phyloP scores from a whole-genome alignment of 345 rosid genomes.

The Bruguiera sexangula region DNA sequence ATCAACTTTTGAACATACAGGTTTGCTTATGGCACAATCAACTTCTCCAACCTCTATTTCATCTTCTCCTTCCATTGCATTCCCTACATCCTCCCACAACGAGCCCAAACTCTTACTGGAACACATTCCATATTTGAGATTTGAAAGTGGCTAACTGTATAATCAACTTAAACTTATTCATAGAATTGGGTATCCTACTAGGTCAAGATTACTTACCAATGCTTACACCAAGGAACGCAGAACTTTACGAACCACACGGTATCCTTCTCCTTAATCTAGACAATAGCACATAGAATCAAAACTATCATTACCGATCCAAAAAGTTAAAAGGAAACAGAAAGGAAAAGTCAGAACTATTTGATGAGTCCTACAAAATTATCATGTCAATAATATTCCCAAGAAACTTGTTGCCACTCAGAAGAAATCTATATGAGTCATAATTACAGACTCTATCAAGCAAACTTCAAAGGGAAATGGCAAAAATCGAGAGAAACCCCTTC shows the following conservation, averaged over 20 bases:
- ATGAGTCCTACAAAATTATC: neutral
- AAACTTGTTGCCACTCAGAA: neutral
- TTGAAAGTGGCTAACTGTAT: neutral
- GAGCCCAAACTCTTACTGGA: conserved; percentile 87
- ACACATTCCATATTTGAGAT: conserved; percentile 14
- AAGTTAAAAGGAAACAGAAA: neutral
- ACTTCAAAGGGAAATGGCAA: too few species aligned
- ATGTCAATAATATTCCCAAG: neutral
- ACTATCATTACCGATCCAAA: neutral
- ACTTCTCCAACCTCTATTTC: conserved; percentile 98
- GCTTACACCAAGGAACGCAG: conserved; percentile 99
- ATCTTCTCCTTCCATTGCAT: conserved; percentile 84
- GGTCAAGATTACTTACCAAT: conserved; percentile 51
- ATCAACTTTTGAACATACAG: conserved; percentile 78
- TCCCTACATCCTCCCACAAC: conserved; percentile 89
- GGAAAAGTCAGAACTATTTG: neutral
- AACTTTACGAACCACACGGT: conserved; percentile 95
- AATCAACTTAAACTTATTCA: neutral
- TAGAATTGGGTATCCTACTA: neutral
- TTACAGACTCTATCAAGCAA: neutral
- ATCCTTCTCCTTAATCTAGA: conserved; percentile 92
- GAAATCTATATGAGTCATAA: neutral
- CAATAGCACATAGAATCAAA: neutral
- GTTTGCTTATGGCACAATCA: conserved; percentile 70
- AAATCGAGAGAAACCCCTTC: neutral